Evolutionary conservation across 805 yeast genomes (phyloP).

Genomic region (Ogataea thermomethanolica): DNA sequence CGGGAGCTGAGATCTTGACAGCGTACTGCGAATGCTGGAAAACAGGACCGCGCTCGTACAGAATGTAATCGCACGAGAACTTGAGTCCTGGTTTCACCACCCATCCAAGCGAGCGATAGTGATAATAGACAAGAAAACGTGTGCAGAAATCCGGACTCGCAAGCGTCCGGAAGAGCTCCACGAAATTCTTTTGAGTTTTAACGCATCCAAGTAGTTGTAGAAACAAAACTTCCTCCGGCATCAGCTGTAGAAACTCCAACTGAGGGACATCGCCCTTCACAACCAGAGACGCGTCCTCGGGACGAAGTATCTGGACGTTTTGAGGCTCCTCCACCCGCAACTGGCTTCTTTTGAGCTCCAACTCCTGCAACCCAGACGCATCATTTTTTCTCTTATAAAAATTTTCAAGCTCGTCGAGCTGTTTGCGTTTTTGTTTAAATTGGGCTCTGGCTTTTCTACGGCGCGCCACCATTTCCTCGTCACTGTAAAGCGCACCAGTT

Average conservation of each 20-base stretch:
- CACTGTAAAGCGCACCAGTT: conserved; percentile 34
- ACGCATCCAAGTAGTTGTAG: conserved; percentile 44
- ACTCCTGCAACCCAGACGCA: conserved; percentile 29
- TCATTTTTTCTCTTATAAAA: conserved; percentile 27
- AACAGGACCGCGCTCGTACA: conserved; percentile 92
- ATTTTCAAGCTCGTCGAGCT: conserved; percentile 48
- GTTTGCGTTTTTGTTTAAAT: conserved; percentile 67
- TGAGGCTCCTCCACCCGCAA: conserved; percentile 17
- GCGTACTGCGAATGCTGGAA: conserved; percentile 92
- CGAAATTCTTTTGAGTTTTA: background rate
- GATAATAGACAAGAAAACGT: conserved; percentile 75
- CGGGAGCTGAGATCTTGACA: conserved; percentile 29
- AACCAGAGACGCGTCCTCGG: conserved; percentile 36
- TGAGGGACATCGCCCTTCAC: conserved; percentile 25
- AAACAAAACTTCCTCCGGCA: conserved; percentile 74
- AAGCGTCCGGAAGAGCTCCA: background rate
- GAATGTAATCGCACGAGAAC: conserved; percentile 81
- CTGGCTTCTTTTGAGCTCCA: conserved; percentile 36
- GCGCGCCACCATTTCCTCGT: conserved; percentile 74
- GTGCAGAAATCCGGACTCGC: background rate
- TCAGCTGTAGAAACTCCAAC: conserved; percentile 59
- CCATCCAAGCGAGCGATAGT: conserved; percentile 89
- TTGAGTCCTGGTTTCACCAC: conserved; percentile 89
- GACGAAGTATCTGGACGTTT: conserved; percentile 24
- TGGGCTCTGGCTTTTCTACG: conserved; percentile 69